Evolutionary conservation across 768 basidiomycete genomes (phyloP), one percentile per base, ranked within the genome.

Genomic region (Kwoniella dendrophila): DNA sequence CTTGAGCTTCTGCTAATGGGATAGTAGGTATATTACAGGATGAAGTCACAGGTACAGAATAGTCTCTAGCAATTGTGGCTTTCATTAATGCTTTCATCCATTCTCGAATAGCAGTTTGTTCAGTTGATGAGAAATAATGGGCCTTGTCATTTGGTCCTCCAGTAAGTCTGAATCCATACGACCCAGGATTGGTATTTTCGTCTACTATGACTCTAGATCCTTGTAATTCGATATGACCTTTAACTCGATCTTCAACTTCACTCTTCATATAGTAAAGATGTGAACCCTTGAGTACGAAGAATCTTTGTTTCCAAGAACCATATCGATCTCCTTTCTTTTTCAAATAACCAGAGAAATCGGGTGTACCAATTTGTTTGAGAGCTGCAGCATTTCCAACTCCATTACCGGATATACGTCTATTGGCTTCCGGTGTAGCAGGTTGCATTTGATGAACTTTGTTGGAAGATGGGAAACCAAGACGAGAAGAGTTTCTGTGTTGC

Each of bases 41-140:
- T 2, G 96, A 97, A 16, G 96, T 86, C 51, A 98, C 94, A 26
- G 93, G 90, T 72, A 88, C 95, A 8, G 88, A 85, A 75, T 94
- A 97, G 77, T 98, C 96, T 58, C 96, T 83, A 8, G 86, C 88
- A 69, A 99, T 99, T 12, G 95, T 97, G 2, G 95, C 92, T 78
- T 98, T 99, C 92, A 98, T 97, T 68, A 99, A 86, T 7, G 94
- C 92, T 81, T 98, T 99, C 96, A 98, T 98, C 95, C 96, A 98
- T 67, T 92, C 92, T n/a, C 96, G 86, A 49, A 96, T 84, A 36
- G 86, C 80, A 0, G 81, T 72, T 79, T 92, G 90, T 73, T 97
- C 93, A 24, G 92, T 89, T 0, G 91, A 92, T 66, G 90, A 91
- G 80, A 99, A 99, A 74, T 80, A 91, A 77, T 98, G 92, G 0